Conservation (phyloP, 2,329 filamentous ascomycete species). For the Pseudocercospora cruenta region DNA sequence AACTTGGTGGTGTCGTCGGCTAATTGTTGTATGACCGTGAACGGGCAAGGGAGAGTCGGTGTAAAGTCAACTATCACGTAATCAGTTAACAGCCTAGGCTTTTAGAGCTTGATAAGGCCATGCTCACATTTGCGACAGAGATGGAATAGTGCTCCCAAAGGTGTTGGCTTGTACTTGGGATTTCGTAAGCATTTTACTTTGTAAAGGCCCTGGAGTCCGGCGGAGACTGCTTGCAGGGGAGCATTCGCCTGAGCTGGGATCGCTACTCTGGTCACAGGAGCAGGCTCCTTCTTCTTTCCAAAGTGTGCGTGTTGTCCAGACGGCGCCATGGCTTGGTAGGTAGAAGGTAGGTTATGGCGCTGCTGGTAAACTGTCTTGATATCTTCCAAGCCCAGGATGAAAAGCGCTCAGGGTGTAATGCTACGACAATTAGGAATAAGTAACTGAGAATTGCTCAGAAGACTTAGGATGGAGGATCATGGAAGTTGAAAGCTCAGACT, state of each 20-base stretch:
- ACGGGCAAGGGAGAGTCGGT: conserved; percentile 27
- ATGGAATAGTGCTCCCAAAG: conserved; percentile 29
- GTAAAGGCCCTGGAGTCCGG: conserved; percentile 24
- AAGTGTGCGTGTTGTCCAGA: conserved; percentile 11
- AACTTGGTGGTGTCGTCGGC: conserved; percentile 13
- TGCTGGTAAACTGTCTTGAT: conserved; percentile 28
- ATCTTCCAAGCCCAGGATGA: conserved; percentile 22
- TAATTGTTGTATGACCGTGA: conserved; percentile 24
- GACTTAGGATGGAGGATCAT: not conserved
- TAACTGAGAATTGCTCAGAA: not conserved
- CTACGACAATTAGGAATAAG: not conserved
- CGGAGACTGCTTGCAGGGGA: not conserved
- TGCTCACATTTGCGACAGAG: conserved; percentile 32
- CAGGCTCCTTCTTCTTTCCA: not conserved
- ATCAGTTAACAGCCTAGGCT: not conserved
- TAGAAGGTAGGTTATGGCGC: conserved; percentile 27
- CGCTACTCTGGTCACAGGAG: not conserved
- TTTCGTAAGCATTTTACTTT: conserved; percentile 35
- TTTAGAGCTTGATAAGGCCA: not conserved
- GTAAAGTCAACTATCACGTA: conserved; percentile 23
- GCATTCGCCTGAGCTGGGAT: not conserved
- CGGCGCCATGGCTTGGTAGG: conserved; percentile 23
- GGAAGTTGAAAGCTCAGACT: not conserved
- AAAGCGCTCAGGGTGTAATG: not conserved
- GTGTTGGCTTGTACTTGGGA: conserved; percentile 27